Conservation (phyloP, 2,329 filamentous ascomycete species). For the Anthostomella pinea region DNA sequence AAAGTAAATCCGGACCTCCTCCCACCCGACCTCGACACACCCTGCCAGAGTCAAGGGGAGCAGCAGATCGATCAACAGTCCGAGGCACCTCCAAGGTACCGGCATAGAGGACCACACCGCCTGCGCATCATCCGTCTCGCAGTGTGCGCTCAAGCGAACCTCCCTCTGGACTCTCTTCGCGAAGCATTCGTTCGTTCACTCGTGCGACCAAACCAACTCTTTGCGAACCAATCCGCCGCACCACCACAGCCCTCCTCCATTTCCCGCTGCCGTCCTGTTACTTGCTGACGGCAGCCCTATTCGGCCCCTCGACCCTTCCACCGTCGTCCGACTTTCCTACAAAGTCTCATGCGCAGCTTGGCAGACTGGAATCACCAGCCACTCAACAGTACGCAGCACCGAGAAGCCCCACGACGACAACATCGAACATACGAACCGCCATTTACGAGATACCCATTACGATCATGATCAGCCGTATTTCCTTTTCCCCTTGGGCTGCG, state of each 20-base stretch:
- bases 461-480: conserved; percentile 56
- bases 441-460: conserved; percentile 36
- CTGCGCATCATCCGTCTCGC: no score
- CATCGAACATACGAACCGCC: conserved; percentile 33
- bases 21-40: no score
- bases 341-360: conserved; percentile 10
- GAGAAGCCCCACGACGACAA: conserved; percentile 16
- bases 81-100: no score
- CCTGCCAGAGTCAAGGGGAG: no score
- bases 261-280: conserved; percentile 16
- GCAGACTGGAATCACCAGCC: conserved; percentile 9
- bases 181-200: conserved; percentile 8
- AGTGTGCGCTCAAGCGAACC: no score
- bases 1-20: no score
- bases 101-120: no score
- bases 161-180: no score
- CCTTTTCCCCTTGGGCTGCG: conserved; percentile 48
- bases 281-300: conserved; percentile 26
- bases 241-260: conserved; percentile 11
- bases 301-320: conserved; percentile 18
- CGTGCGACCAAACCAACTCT: conserved; percentile 10
- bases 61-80: no score
- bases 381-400: conserved; percentile 14
- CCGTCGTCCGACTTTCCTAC: conserved; percentile 15
- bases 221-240: conserved; percentile 17